Evolutionary conservation across 257 asterid genomes (phyloP).

Genomic region (Nicotiana tomentosiformis): DNA sequence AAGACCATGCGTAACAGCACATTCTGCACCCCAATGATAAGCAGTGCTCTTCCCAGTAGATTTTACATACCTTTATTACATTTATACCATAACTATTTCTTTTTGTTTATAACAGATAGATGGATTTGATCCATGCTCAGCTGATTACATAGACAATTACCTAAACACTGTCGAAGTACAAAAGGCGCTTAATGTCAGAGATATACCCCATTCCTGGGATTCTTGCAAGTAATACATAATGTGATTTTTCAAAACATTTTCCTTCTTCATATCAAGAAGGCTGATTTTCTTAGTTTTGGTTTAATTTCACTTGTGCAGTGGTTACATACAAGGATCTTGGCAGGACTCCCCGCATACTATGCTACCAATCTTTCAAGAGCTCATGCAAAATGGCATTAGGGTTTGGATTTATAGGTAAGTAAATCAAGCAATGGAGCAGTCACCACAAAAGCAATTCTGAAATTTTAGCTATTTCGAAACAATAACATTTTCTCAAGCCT

Average conservation of each 20-base stretch:
- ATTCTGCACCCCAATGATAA: background rate
- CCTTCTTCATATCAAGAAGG: background rate
- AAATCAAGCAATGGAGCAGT: background rate
- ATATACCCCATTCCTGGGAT: constrained; percentile 37
- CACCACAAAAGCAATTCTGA: background rate
- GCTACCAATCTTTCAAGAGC: constrained; percentile 39
- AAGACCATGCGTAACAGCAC: background rate
- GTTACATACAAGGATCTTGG: constrained; percentile 11
- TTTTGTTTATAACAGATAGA: constrained; percentile 18
- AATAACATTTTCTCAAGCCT: background rate
- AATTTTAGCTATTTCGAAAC: background rate
- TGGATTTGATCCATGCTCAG: constrained; percentile 54
- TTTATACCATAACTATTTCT: background rate
- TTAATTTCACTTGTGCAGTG: constrained; percentile 15
- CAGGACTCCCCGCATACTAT: constrained; percentile 36
- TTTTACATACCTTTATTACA: background rate
- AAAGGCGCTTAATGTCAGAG: constrained; percentile 38
- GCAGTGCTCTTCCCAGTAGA: background rate
- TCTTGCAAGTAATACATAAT: constrained; percentile 38
- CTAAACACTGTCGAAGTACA: constrained; percentile 47
- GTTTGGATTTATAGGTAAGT: constrained; percentile 50
- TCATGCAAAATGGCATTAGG: constrained; percentile 41
- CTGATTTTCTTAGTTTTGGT: background rate
- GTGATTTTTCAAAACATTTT: background rate
- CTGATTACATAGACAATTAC: constrained; percentile 23